Conservation (phyloP, 176 grass and related monocot genomes). For the Saccharum officinarum region DNA sequence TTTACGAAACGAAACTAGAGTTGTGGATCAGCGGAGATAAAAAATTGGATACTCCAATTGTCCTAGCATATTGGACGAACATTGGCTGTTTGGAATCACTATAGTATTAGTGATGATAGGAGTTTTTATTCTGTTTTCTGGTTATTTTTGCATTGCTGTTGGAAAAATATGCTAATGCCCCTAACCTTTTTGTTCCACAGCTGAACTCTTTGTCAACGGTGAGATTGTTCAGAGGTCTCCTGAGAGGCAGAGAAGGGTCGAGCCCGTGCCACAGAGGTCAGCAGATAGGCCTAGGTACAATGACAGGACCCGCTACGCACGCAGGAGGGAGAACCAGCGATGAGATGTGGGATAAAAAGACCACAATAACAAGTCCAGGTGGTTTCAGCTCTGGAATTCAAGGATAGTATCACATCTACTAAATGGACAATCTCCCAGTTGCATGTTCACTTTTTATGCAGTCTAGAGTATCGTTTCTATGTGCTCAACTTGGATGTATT, state of each 20-base stretch:
- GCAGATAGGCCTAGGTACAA: conserved; percentile 85
- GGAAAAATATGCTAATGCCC: background rate
- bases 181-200: conserved; percentile 44
- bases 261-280: conserved; percentile 74
- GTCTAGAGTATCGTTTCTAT: background rate
- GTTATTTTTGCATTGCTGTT: background rate
- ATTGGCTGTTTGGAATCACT: no score
- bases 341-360: background rate
- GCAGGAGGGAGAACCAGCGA: conserved; percentile 75
- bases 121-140: background rate
- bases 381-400: background rate
- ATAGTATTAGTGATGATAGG: background rate
- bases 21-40: conserved; percentile 19
- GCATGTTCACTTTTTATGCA: conserved; percentile 6
- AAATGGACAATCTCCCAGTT: conserved; percentile 17
- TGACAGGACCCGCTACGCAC: conserved; percentile 72
- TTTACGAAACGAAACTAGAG: background rate
- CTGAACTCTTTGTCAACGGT: conserved; percentile 89
- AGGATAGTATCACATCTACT: background rate
- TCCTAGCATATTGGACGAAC: background rate
- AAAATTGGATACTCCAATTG: background rate
- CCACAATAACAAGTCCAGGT: background rate
- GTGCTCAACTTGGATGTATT: conserved; percentile 31
- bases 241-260: conserved; percentile 89
- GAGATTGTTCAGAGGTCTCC: conserved; percentile 85